Percentiles rank a stretch among this genome's conserved stretches.
phyloP scores from a whole-genome alignment of 2,329 filamentous ascomycete genomes.

The Pseudogymnoascus sp. region DNA sequence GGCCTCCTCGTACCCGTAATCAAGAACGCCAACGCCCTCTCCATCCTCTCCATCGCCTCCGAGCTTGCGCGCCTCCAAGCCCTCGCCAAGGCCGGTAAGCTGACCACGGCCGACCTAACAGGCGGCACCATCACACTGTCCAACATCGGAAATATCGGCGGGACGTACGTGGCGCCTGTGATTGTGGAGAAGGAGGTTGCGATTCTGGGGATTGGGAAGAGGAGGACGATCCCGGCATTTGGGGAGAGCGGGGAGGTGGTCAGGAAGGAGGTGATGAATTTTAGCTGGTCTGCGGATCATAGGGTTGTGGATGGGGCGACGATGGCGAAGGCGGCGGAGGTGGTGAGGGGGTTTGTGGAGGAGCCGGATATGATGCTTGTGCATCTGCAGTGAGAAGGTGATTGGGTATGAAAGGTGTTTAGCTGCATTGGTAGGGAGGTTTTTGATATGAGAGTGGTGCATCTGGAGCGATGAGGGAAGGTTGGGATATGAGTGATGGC shows the following conservation, averaged over 20 bases:
- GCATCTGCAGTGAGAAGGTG: conserved; percentile 61
- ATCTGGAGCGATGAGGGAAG: not conserved
- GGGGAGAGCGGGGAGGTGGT: conserved; percentile 49
- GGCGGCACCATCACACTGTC: conserved; percentile 93
- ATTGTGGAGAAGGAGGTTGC: conserved; percentile 87
- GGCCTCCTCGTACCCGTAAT: conserved; percentile 91
- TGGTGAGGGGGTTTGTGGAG: conserved; percentile 72
- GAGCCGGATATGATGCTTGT: conserved; percentile 83
- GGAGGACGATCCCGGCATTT: conserved; percentile 77
- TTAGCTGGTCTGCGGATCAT: conserved; percentile 97
- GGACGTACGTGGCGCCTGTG: conserved; percentile 84
- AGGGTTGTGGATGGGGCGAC: conserved; percentile 91
- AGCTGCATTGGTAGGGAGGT: not conserved
- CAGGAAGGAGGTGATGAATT: conserved; percentile 74
- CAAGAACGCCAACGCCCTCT: conserved; percentile 71
- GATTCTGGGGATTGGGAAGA: conserved; percentile 81
- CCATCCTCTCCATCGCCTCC: conserved; percentile 68
- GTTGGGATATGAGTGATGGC: not conserved
- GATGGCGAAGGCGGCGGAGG: conserved; percentile 82
- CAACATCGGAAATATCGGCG: conserved; percentile 93
- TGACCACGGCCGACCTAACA: conserved; percentile 67
- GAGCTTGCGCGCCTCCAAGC: conserved; percentile 69
- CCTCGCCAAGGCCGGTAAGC: conserved; percentile 67
- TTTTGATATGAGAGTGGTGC: not conserved
- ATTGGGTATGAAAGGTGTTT: not conserved